These are phyloP conservation scores for Puccinia triticina DNA, from an alignment of 1,284 basidiomycete genomes.

Conservation along the genomic window DNA sequence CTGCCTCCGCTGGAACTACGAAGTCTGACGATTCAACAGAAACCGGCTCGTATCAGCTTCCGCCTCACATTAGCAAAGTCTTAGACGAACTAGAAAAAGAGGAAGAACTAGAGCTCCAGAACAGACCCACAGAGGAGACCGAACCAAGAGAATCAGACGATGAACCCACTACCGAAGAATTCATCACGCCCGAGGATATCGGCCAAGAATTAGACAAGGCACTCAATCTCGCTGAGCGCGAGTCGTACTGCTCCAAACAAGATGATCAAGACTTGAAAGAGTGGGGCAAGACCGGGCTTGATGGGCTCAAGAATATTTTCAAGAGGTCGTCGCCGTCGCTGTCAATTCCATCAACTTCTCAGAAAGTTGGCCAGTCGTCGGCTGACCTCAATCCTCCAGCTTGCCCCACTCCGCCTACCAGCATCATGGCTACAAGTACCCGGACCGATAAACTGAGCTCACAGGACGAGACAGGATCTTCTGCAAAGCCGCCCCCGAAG, in stretches of 20 bases:
- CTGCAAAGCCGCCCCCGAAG: not conserved
- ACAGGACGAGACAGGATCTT: not conserved
- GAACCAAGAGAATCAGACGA: conserved; percentile 9
- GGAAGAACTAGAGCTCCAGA: conserved; percentile 23
- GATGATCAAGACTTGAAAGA: conserved; percentile 19
- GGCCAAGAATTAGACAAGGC: conserved; percentile 25
- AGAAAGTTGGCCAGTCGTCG: not conserved
- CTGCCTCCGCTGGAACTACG: conserved; percentile 1
- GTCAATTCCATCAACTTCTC: conserved; percentile 1
- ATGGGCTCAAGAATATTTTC: conserved; percentile 39
- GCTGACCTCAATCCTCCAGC: conserved; percentile 4
- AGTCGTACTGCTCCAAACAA: not conserved
- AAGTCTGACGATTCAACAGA: not conserved
- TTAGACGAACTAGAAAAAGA: conserved; percentile 47
- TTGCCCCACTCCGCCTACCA: not conserved
- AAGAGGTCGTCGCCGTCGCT: not conserved
- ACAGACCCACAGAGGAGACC: not conserved
- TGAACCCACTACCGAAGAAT: not conserved
- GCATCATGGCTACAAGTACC: not conserved
- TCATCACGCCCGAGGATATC: not conserved
- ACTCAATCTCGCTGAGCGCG: not conserved
- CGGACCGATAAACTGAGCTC: not conserved
- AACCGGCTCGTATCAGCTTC: not conserved
- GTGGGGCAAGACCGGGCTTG: conserved; percentile 35
- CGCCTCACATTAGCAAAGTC: not conserved